phyloP scores from a whole-genome alignment of 177 flowering plant genomes.

The Vitis hybrid region DNA sequence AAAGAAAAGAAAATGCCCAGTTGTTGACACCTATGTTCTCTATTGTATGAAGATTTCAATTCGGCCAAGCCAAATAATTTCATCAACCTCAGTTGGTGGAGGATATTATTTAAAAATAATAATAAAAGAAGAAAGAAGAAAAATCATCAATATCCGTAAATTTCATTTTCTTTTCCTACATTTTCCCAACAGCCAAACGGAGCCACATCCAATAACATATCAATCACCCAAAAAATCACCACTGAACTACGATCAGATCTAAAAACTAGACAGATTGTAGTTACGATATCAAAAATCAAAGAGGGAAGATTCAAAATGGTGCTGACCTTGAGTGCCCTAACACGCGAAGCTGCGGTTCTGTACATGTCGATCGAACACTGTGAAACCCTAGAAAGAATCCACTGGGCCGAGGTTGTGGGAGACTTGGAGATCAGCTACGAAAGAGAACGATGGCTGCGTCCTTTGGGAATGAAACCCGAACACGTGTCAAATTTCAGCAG shows the following conservation, averaged over 20 bases:
- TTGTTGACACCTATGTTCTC: background rate
- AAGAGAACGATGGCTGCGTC: too few species aligned
- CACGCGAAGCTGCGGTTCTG: slow-evolving; percentile 38
- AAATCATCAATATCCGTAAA: background rate
- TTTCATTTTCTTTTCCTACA: background rate
- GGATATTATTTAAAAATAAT: background rate
- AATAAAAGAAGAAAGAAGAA: background rate
- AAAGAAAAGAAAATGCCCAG: too few species aligned
- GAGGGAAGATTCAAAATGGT: background rate
- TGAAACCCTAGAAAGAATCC: slow-evolving; percentile 13
- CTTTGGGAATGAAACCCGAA: background rate
- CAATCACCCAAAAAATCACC: background rate
- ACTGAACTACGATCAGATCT: background rate
- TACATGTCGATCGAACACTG: slow-evolving; percentile 30
- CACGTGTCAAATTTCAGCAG: background rate
- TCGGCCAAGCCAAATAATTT: background rate
- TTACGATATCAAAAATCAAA: background rate
- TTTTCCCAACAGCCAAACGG: slow-evolving; percentile 1
- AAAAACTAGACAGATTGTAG: background rate
- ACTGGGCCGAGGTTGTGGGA: slow-evolving; percentile 4
- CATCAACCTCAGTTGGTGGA: background rate
- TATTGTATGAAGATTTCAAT: background rate
- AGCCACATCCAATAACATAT: background rate
- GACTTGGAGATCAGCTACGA: background rate
- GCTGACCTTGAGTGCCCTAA: slow-evolving; percentile 36